Conservation (phyloP, 176 grass and related monocot species). For the Luzula sylvatica region DNA sequence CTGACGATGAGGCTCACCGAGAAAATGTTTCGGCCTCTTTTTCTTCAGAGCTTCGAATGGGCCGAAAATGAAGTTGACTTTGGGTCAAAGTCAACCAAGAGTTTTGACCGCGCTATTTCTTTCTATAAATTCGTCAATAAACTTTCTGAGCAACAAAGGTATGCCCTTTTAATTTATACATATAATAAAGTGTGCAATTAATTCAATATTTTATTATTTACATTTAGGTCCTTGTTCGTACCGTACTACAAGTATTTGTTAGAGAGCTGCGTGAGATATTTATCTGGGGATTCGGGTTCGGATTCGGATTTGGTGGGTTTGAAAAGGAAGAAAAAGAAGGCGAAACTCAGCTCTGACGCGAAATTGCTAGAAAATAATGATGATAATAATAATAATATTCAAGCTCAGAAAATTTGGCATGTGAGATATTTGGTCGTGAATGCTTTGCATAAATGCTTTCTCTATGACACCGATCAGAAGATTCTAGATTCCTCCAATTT, state of each 20-base stretch:
- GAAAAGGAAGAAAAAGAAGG: constrained; percentile 64
- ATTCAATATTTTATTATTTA: constrained; percentile 12
- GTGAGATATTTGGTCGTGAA: constrained; percentile 67
- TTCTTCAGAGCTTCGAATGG: constrained; percentile 76
- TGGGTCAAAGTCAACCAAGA: constrained; percentile 35
- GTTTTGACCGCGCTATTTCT: constrained; percentile 57
- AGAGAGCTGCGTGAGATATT: constrained; percentile 50
- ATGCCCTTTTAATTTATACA: neutral
- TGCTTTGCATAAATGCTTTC: constrained; percentile 78
- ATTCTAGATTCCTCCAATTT: constrained; percentile 75
- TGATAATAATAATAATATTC: constrained; percentile 34
- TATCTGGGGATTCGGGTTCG: constrained; percentile 36
- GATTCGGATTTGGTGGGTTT: constrained; percentile 21
- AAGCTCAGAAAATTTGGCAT: constrained; percentile 51
- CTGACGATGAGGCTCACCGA: constrained; percentile 87
- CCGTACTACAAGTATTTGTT: constrained; percentile 96
- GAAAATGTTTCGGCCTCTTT: constrained; percentile 80
- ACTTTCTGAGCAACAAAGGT: constrained; percentile 76
- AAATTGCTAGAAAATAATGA: neutral
- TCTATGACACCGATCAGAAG: constrained; percentile 74
- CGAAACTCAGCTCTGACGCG: constrained; percentile 32
- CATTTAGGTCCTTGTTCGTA: constrained; percentile 68
- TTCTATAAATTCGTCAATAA: constrained; percentile 78
- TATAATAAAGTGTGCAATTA: too few species aligned
- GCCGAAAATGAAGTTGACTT: constrained; percentile 58